Percentiles rank a stretch among this genome's conserved stretches.
These are phyloP conservation scores for Erucastrum elatum DNA, from an alignment of 345 rosid species.

Conservation along the genomic window DNA sequence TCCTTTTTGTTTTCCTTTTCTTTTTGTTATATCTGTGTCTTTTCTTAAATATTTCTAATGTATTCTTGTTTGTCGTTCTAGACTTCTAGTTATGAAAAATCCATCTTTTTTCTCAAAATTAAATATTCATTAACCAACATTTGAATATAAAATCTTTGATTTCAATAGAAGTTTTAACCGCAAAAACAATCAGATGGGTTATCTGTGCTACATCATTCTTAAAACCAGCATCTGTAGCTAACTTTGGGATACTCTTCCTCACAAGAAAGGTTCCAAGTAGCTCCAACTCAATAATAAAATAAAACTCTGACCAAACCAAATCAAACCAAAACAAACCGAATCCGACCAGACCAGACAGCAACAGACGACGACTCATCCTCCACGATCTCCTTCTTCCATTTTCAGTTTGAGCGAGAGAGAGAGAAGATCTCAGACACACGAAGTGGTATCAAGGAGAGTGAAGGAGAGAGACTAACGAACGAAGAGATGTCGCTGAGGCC, in stretches of 20 bases:
- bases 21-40: not conserved
- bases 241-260: not conserved
- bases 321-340: not conserved
- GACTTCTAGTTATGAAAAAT: not conserved
- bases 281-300: constrained; percentile 1
- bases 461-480: not conserved
- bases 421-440: constrained; percentile 35
- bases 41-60: not conserved
- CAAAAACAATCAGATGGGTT: not conserved
- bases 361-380: constrained; percentile 37
- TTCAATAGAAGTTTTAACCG: not conserved
- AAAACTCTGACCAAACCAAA: not conserved
- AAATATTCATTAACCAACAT: not conserved
- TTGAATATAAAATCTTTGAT: not conserved
- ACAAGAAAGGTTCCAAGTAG: constrained; percentile 17
- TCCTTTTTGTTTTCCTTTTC: not conserved
- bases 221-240: not conserved
- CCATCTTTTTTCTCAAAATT: not conserved
- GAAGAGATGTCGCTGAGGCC: constrained; percentile 61
- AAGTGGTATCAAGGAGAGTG: not conserved
- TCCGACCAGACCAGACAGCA: constrained; percentile 34
- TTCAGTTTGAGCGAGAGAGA: constrained; percentile 13
- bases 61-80: not conserved
- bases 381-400: constrained; percentile 37
- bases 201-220: not conserved